phyloP scores from a whole-genome alignment of 352 stramenopile species.

The Phytophthora brassicae region DNA sequence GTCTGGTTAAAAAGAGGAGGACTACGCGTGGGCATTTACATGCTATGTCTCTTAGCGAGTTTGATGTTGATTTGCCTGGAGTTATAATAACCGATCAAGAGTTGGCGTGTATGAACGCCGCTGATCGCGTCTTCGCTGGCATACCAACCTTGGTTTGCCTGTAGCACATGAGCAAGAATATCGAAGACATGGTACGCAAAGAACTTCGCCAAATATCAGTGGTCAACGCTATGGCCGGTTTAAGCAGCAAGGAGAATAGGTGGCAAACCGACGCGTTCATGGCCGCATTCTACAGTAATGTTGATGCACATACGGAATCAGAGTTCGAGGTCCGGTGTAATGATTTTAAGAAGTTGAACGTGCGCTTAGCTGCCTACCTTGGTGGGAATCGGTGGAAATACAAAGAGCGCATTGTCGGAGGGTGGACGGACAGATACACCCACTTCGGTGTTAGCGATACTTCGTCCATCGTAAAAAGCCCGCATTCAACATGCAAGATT shows the following conservation, averaged over 20 bases:
- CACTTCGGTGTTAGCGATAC: background rate
- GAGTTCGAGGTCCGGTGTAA: background rate
- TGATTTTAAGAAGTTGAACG: background rate
- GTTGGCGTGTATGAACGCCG: background rate
- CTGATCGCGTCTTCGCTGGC: background rate
- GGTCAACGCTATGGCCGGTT: background rate
- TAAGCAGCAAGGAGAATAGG: constrained; percentile 1
- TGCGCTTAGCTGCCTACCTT: background rate
- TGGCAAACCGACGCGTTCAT: background rate
- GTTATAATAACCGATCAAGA: background rate
- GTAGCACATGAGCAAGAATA: background rate
- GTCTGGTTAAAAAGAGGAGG: background rate
- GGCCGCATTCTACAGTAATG: too few relatives aligned
- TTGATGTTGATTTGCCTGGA: too few relatives aligned
- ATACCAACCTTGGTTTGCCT: background rate
- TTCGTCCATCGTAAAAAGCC: background rate
- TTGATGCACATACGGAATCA: background rate
- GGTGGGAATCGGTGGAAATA: constrained; percentile 6
- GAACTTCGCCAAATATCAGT: background rate
- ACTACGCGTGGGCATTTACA: too few relatives aligned
- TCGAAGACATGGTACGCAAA: constrained; percentile 1
- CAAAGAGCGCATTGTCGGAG: background rate
- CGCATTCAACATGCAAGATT: background rate
- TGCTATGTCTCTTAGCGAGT: too few relatives aligned
- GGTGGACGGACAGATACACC: background rate